Evolutionary conservation across 2,329 filamentous ascomycete genomes (phyloP).

Genomic region (Sordariomycetes sp.): DNA sequence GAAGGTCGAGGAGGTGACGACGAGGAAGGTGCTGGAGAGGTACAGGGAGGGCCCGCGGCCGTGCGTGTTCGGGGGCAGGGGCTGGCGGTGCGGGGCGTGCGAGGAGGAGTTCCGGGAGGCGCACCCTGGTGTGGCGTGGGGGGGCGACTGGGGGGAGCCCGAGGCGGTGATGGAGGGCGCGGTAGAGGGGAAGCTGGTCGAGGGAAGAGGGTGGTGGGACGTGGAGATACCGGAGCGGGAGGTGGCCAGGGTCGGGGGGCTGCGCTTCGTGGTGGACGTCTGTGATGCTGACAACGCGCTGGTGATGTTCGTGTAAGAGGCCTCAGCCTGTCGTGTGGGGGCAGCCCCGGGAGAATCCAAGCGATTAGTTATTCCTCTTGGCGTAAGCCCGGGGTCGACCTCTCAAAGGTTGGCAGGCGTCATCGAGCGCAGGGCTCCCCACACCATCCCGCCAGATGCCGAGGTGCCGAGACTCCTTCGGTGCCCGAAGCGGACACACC

Average conservation of each 20-base stretch:
- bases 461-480: neutral
- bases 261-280: conserved; percentile 1
- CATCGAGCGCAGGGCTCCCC: neutral
- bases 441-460: neutral
- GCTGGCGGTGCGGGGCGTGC: neutral
- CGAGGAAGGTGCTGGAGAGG: neutral
- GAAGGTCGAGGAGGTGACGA: neutral
- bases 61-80: neutral
- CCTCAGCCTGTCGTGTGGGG: neutral
- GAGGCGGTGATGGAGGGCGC: neutral
- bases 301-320: conserved; percentile 1
- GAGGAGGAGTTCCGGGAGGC: neutral
- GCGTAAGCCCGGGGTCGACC: too few relatives aligned
- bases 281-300: neutral
- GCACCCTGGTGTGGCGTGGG: neutral
- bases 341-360: neutral
- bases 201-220: neutral
- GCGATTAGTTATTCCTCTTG: neutral
- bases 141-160: neutral
- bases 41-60: neutral
- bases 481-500: neutral
- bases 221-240: neutral
- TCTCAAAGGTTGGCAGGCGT: too few relatives aligned
- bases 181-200: neutral
- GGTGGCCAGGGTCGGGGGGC: neutral